Base-by-base conservation (phyloP, 306 rosid species). In the Purshia tridentata region DNA sequence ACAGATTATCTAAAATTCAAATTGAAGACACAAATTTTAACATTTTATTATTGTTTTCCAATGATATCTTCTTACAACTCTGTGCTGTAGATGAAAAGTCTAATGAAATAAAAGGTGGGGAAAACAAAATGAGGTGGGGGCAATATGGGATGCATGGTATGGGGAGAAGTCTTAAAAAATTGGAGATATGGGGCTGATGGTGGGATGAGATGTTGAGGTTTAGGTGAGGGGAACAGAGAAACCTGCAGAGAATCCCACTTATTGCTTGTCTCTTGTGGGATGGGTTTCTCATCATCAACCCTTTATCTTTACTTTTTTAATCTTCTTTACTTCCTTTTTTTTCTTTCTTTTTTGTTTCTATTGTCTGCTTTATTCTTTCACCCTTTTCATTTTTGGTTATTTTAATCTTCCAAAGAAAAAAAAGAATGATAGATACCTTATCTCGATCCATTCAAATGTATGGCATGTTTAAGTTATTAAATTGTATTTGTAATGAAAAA, bases 211-310 rank as follows among this genome's bases (percentile, higher is more conserved):
- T 70, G 79, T 45, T 48, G 69, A 39, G 13, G 61, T 73, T 73
- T 78, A 46, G 73, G 74, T 40, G 64, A 56, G 73, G 74, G 35
- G 64, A 56, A 87, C 82, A 69, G 46, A 72, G 75, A n/a, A 56
- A 8, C 29, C 29, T 23, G 75, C 81, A 73, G 73, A 81, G 80
- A 84, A 83, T 84, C 86, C 84, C 95, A 88, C 88, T 90, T 42
- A 84, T 84, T 85, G 70, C 76, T 80, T 85, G 89, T 86, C 88
- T 82, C 85, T 86, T 84, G 50, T 66, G 53, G 2, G 74, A 69
- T 84, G 65, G 41, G 29, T 23, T 59, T 57, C 72, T 74, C 23
- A 70, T 84, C 86, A 81, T 85, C 64, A 69, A 58, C 68, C 47
- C 47, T 53, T 59, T 57, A 44, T 35, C 71, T 68, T 52, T 70